A percentile compares a stretch with the other conserved stretches of the same genome.
These are phyloP conservation scores for grape (Vitis vinifera) DNA, from an alignment of 164 flowering plant species.

Conservation along the genomic window DNA sequence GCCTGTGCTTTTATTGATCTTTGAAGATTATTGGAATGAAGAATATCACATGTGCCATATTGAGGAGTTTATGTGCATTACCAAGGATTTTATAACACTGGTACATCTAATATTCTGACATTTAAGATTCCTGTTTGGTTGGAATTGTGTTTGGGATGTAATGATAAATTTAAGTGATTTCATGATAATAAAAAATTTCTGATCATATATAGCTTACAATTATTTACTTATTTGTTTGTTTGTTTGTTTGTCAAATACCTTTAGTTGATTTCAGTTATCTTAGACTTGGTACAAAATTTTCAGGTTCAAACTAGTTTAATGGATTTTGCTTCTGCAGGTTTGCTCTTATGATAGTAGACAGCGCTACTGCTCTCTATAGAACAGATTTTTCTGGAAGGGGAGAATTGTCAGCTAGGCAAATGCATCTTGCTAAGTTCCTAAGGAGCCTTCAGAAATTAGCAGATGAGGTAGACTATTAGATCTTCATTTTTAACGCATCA, in stretches of 20 bases:
- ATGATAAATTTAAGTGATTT: no score
- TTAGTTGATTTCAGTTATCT: neutral
- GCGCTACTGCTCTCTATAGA: slow-evolving; percentile 92
- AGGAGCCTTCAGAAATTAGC: slow-evolving; percentile 92
- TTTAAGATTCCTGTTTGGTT: no score
- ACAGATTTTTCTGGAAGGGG: slow-evolving; percentile 96
- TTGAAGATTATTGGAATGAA: no score
- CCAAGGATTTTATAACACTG: no score
- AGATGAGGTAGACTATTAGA: slow-evolving; percentile 66
- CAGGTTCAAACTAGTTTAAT: neutral
- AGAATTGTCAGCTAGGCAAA: slow-evolving; percentile 93
- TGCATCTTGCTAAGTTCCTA: slow-evolving; percentile 80
- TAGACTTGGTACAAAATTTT: neutral
- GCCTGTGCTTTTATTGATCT: no score
- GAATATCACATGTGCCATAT: no score
- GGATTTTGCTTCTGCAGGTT: slow-evolving; percentile 45
- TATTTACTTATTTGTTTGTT: no score
- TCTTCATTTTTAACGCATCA: neutral
- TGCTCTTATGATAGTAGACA: slow-evolving; percentile 91
- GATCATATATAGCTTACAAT: no score
- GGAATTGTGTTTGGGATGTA: no score
- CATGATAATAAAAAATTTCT: no score
- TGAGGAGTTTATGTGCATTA: no score
- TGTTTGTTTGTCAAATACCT: neutral
- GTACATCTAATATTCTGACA: no score